phyloP scores from a whole-genome alignment of 2,329 filamentous ascomycete genomes.

The Uncinocarpus reesii region DNA sequence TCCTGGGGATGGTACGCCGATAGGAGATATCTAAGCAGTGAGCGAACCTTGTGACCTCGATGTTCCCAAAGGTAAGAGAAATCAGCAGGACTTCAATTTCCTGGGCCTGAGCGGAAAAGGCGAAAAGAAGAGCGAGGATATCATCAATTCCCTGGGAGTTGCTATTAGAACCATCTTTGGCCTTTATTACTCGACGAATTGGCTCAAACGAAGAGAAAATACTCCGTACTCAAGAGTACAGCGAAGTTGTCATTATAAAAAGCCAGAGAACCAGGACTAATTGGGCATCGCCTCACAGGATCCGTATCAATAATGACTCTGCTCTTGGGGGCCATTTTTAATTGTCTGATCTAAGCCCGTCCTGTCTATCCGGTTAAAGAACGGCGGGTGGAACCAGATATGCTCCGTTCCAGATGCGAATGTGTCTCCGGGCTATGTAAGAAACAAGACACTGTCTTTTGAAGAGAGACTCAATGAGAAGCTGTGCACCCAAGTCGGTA shows the following conservation, averaged over 20 bases:
- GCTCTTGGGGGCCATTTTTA: conserved; percentile 53
- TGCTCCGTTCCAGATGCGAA: too few species aligned
- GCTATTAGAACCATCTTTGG: background rate
- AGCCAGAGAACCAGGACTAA: background rate
- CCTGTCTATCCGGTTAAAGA: background rate
- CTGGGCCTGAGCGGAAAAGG: conserved; percentile 67
- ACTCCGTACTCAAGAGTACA: too few species aligned
- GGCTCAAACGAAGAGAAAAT: too few species aligned
- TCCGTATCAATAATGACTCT: conserved; percentile 95
- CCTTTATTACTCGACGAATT: too few species aligned
- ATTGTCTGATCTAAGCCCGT: background rate
- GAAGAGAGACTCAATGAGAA: too few species aligned
- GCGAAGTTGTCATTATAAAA: too few species aligned
- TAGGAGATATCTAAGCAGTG: too few species aligned
- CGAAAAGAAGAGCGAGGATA: conserved; percentile 75
- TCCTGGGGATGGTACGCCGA: background rate
- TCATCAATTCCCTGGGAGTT: conserved; percentile 65
- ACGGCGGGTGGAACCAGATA: background rate
- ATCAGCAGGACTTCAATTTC: conserved; percentile 79
- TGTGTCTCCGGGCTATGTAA: too few species aligned
- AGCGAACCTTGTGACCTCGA: conserved; percentile 61
- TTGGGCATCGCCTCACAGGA: conserved; percentile 49
- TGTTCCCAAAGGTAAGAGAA: conserved; percentile 88
- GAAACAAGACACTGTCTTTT: too few species aligned
- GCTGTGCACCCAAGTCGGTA: too few species aligned